A percentile compares a stretch with the other conserved stretches of the same genome.
Conservation (phyloP, 352 stramenopile genomes). For the Globisporangium camurandrum region DNA sequence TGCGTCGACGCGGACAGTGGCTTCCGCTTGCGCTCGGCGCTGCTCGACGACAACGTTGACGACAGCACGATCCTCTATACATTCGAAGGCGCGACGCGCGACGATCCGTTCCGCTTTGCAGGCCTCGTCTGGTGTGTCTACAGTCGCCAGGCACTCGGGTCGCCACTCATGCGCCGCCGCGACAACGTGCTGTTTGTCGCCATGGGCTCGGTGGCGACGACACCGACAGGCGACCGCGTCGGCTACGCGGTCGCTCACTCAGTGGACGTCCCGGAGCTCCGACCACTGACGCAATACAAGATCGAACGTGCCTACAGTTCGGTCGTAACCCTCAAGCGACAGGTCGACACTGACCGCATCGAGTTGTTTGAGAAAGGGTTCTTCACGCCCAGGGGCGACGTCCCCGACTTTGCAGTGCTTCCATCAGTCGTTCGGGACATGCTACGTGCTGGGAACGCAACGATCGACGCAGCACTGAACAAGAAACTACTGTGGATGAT, state of each 20-base stretch:
- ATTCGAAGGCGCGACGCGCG: slow-evolving; percentile 8
- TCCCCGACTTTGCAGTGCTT: slow-evolving; percentile 19
- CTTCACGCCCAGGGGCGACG: slow-evolving; percentile 23
- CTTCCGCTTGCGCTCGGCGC: slow-evolving; percentile 9
- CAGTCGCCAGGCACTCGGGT: slow-evolving; percentile 3
- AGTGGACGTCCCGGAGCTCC: slow-evolving; percentile 16
- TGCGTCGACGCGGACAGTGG: slow-evolving; percentile 8
- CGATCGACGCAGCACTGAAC: slow-evolving; percentile 25
- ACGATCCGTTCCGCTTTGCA: slow-evolving; percentile 18
- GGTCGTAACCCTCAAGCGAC: slow-evolving; percentile 35
- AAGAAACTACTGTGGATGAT: slow-evolving; percentile 46
- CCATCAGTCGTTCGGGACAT: slow-evolving; percentile 15
- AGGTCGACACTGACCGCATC: slow-evolving; percentile 22
- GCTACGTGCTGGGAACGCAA: slow-evolving; percentile 18
- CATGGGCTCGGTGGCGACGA: slow-evolving; percentile 20
- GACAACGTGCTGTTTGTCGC: slow-evolving; percentile 27
- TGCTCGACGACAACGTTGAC: slow-evolving; percentile 10
- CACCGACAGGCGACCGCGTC: slow-evolving; percentile 21
- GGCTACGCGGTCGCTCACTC: slow-evolving; percentile 37
- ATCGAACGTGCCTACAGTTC: slow-evolving; percentile 22
- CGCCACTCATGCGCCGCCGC: slow-evolving; percentile 20
- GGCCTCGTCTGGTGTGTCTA: slow-evolving; percentile 9
- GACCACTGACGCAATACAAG: slow-evolving; percentile 12
- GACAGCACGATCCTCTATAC: slow-evolving; percentile 12
- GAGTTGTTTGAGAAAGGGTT: slow-evolving; percentile 37